These are phyloP conservation scores for Xylaria sp. DNA, from an alignment of 2,329 filamentous ascomycete species.

Conservation along the genomic window DNA sequence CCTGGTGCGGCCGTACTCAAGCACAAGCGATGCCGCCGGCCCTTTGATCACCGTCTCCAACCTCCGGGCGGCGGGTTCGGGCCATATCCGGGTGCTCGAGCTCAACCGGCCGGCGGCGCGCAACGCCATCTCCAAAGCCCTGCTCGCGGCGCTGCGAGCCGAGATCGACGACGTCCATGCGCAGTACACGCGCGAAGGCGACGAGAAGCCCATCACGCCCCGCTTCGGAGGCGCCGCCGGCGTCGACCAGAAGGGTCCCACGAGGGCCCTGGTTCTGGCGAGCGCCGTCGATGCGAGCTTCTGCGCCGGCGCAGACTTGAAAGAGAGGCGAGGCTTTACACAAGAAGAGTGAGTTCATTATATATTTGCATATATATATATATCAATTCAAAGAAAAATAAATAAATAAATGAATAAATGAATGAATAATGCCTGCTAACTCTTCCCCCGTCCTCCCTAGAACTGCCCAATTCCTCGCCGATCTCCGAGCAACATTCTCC, in stretches of 20 bases:
- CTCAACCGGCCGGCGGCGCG: constrained; percentile 86
- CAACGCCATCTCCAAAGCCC: constrained; percentile 87
- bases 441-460: constrained; percentile 58
- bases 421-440: too few relatives aligned
- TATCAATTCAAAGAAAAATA: too few relatives aligned
- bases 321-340: constrained; percentile 83
- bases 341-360: constrained; percentile 81
- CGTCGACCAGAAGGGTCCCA: constrained; percentile 64
- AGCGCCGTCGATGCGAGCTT: constrained; percentile 89
- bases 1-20: constrained; percentile 54
- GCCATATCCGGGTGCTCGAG: constrained; percentile 87
- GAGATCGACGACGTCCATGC: constrained; percentile 78
- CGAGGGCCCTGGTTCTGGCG: constrained; percentile 83
- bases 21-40: constrained; percentile 56
- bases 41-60: constrained; percentile 76
- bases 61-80: constrained; percentile 80
- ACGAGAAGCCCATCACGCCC: constrained; percentile 58
- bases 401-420: too few relatives aligned
- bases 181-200: constrained; percentile 67
- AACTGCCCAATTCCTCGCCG: constrained; percentile 79
- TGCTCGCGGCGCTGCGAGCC: constrained; percentile 76
- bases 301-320: constrained; percentile 94
- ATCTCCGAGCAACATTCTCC: constrained; percentile 80
- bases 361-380: too few relatives aligned
- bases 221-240: constrained; percentile 60